Base-by-base conservation (phyloP, 2,329 filamentous ascomycete species). In the Metarhizium brunneum region DNA sequence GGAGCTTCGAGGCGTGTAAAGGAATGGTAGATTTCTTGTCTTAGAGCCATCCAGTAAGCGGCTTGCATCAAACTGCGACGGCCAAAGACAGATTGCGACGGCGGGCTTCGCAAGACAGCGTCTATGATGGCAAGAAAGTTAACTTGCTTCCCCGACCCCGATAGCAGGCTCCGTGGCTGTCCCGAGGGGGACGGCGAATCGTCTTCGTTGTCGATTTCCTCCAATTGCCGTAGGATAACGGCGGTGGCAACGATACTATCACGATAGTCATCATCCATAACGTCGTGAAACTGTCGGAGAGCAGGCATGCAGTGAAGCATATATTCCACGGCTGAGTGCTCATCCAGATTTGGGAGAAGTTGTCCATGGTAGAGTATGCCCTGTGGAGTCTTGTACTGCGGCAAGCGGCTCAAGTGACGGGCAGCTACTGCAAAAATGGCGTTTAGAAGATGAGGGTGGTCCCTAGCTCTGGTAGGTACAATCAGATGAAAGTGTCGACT, bases 71-170 rank as follows among this genome's bases (percentile, higher is more conserved):
- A 62, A 29, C 69, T 67, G 36, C 69, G 60, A 29, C 64, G 65
- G 1, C 66, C 66, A 40, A 73, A 71, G n/a, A 71, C 64, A 18
- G 68, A 64, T 52, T 68, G 64, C 1, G 70, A 69, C 2, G 70
- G 68, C 2, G 68, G 66, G 47, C 70, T 72, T 35, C 71, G 59
- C 16, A 73, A 54, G 2, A 73, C 70, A 0, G 71, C 68, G 42
- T 73, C 70, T 10, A 73, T 73, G 13, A 73, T 71, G 18, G 71
- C 68, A 2, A 73, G 63, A 53, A 73, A 73, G 59, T 73, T 73
- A 16, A 71, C 67, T 52, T 66, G 64, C 45, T 49, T 60, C 51
- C 48, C 48, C 38, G 48, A 42, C 47, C 29, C 40, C 42, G 40
- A 32, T n/a, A 48, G 10, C 14, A 47, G 2, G 48, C 20, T 6